Base-by-base conservation (phyloP, 176 grass and related monocot genomes). In the Aegilops umbellulata region DNA sequence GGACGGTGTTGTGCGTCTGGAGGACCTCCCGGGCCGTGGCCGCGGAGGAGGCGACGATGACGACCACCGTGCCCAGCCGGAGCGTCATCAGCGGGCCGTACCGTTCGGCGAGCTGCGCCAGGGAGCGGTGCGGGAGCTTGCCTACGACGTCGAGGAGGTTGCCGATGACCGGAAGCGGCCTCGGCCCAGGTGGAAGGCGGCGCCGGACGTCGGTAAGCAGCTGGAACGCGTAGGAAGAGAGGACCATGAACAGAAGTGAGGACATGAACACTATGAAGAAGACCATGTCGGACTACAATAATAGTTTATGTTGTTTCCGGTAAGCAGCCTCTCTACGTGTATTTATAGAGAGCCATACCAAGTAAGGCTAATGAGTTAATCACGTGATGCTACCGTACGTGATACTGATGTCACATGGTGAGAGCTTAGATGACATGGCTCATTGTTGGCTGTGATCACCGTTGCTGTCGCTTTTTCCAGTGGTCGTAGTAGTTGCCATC, bases 31-130 rank as follows among this genome's bases (percentile, higher is more conserved):
- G 49, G 7, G 90, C 90, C 3, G 74, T 27, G 32, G 69, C 23
- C 29, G 80, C 60, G 9, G 87, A 89, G 8, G 90, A 92, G 34
- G 65, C 83, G 13, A 92, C 73, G 36, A 92, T 15, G 8, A 72
- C 42, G 47, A 25, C 25, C 12, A 35, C 32, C 4, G 22, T 46
- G 35, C 88, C 88, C 0, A 85, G 24, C 13, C 77, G 82, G 65
- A 71, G 22, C 7, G 73, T 63, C 27, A 75, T 71, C 47, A 67
- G 67, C 53, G 53, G 74, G 62, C 63, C 84, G 5, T 70, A 49
- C 1, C 55, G 84, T 8, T 58, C 2, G 68, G 77, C 80, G 46
- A 82, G 85, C 15, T 26, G 58, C 2, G 78, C 57, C 1, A 83
- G 39, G 29, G 65, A 62, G 9, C 84, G 72, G 88, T 86, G 85